Evolutionary conservation across 768 basidiomycete species (phyloP).

Genomic region (Filobasidium floriforme): DNA sequence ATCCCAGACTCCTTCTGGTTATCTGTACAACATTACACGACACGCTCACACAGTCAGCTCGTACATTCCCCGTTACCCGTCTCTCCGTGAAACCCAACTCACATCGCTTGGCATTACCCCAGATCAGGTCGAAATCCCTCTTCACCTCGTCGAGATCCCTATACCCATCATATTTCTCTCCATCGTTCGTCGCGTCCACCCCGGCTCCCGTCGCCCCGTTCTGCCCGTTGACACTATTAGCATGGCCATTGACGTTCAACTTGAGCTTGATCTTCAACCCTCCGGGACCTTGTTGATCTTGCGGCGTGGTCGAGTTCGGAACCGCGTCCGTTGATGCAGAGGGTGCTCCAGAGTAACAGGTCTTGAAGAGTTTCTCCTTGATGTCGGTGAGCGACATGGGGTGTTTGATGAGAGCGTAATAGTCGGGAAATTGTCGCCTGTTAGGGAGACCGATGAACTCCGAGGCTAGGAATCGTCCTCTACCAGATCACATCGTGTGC

Average conservation of each 20-base stretch:
- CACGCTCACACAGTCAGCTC: neutral
- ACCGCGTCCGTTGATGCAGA: conserved; percentile 8
- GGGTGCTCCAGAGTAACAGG: neutral
- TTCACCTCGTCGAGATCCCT: conserved; percentile 34
- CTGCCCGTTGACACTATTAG: neutral
- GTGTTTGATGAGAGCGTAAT: conserved; percentile 40
- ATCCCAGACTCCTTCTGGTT: conserved; percentile 39
- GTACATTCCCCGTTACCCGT: too few relatives aligned
- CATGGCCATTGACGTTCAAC: neutral
- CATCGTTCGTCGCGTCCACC: neutral
- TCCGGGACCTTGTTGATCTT: neutral
- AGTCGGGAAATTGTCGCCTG: conserved; percentile 36
- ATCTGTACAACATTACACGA: conserved; percentile 23
- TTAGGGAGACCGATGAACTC: conserved; percentile 4
- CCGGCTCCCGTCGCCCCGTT: neutral
- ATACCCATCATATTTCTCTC: conserved; percentile 26
- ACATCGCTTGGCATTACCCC: conserved; percentile 44
- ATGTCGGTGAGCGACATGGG: conserved; percentile 37
- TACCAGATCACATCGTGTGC: neutral
- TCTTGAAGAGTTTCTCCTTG: conserved; percentile 10
- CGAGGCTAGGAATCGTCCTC: neutral
- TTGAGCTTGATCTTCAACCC: conserved; percentile 5
- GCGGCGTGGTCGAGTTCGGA: conserved; percentile 23
- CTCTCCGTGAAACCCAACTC: too few relatives aligned
- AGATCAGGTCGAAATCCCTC: conserved; percentile 40